Conservation (phyloP, 2,329 filamentous ascomycete species). For the Aciculosporium take region DNA sequence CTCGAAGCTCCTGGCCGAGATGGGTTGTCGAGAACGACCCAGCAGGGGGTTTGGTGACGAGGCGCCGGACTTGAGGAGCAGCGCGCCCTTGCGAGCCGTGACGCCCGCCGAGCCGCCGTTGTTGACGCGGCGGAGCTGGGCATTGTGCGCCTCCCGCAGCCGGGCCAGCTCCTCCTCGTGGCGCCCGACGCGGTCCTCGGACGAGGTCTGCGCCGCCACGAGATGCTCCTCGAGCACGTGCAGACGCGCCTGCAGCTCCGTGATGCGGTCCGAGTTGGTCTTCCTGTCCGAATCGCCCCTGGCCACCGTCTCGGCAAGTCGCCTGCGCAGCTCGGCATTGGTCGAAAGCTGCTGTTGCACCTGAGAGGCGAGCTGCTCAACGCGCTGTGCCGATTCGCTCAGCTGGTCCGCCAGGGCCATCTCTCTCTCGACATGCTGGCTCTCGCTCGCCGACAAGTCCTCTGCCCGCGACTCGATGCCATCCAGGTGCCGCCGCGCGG, state of each 20-base stretch:
- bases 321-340: constrained; percentile 60
- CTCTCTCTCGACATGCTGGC: constrained; percentile 43
- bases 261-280: constrained; percentile 67
- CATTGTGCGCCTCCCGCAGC: constrained; percentile 63
- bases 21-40: constrained; percentile 26
- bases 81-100: constrained; percentile 18
- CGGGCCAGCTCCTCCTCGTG: constrained; percentile 75
- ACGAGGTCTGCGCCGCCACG: constrained; percentile 66
- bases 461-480: constrained; percentile 48
- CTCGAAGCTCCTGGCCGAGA: constrained; percentile 51
- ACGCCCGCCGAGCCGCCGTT: constrained; percentile 22
- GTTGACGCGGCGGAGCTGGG: constrained; percentile 63
- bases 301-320: constrained; percentile 64
- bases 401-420: constrained; percentile 55
- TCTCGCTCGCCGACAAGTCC: constrained; percentile 40
- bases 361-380: constrained; percentile 66
- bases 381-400: constrained; percentile 56
- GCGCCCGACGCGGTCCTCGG: constrained; percentile 66
- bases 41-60: constrained; percentile 19
- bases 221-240: constrained; percentile 74
- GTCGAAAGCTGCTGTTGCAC: constrained; percentile 68
- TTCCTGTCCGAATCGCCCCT: constrained; percentile 77
- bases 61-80: constrained; percentile 20
- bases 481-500: constrained; percentile 51
- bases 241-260: constrained; percentile 66